These are phyloP conservation scores for Croton setiger DNA, from an alignment of 441 rosid genomes.

Conservation along the genomic window DNA sequence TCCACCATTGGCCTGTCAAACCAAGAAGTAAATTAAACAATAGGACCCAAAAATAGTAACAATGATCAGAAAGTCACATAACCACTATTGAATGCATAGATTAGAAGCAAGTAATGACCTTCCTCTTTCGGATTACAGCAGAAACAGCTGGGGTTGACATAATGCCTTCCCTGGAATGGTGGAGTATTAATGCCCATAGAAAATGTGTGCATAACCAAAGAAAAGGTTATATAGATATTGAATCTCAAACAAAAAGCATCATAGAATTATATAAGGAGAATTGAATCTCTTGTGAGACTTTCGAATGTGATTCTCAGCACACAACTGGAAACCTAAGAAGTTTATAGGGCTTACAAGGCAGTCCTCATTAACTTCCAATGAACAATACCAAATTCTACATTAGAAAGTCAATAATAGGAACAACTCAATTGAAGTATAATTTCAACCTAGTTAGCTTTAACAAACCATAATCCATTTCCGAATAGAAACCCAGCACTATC, in stretches of 20 bases:
- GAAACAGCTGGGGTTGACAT: conserved; percentile 93
- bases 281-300: neutral
- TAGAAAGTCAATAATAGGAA: neutral
- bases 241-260: neutral
- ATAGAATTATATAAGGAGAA: neutral
- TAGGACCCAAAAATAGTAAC: neutral
- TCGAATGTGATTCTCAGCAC: neutral
- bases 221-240: neutral
- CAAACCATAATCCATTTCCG: neutral
- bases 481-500: no score
- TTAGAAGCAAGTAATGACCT: conserved; percentile 38
- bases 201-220: conserved; percentile 3
- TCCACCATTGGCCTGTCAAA: conserved; percentile 82
- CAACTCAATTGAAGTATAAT: no score
- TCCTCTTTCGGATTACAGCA: conserved; percentile 80
- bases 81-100: conserved; percentile 13
- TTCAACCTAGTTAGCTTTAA: neutral
- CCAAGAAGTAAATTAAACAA: conserved; percentile 15
- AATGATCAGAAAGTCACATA: neutral
- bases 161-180: conserved; percentile 67
- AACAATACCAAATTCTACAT: neutral
- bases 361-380: neutral
- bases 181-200: conserved; percentile 12
- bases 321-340: neutral
- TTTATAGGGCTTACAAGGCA: neutral